A percentile compares a stretch with the other conserved stretches of the same genome.
These are phyloP conservation scores for Deinandra increscens DNA, from an alignment of 129 eudicot species.

Conservation along the genomic window DNA sequence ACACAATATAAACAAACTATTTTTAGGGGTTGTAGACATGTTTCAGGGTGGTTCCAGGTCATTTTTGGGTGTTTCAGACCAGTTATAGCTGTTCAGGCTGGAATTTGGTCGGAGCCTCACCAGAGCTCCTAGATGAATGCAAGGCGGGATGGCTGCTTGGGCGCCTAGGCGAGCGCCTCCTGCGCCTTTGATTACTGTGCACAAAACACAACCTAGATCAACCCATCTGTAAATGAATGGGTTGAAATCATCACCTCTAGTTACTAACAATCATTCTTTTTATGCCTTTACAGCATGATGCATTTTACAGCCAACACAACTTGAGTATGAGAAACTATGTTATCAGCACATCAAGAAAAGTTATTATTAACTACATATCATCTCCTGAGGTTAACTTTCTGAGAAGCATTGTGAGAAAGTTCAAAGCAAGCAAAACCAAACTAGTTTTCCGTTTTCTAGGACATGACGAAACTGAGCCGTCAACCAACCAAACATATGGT, in stretches of 20 bases:
- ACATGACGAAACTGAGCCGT: slow-evolving; percentile 52
- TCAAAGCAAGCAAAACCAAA: slow-evolving; percentile 53
- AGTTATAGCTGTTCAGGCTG: too few relatives aligned
- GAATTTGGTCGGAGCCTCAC: too few relatives aligned
- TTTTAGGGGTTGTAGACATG: too few relatives aligned
- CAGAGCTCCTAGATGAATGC: too few relatives aligned
- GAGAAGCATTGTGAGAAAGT: slow-evolving; percentile 51
- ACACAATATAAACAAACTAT: too few relatives aligned
- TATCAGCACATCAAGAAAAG: slow-evolving; percentile 51
- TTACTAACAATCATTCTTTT: slow-evolving; percentile 17
- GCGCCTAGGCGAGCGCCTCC: too few relatives aligned
- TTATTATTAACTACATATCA: slow-evolving; percentile 60
- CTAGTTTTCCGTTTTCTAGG: slow-evolving; percentile 76
- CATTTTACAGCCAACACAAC: slow-evolving; percentile 78
- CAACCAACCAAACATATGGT: slow-evolving; percentile 82
- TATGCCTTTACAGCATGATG: slow-evolving; percentile 65
- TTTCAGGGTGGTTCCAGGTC: too few relatives aligned
- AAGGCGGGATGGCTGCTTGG: too few relatives aligned
- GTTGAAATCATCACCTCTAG: background rate
- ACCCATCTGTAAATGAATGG: too few relatives aligned
- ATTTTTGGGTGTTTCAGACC: too few relatives aligned
- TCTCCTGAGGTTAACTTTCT: slow-evolving; percentile 88
- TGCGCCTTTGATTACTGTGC: too few relatives aligned
- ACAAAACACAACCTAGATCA: too few relatives aligned
- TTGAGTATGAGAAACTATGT: slow-evolving; percentile 73